Evolutionary conservation across 805 yeast species (phyloP).

Genomic region (Sugiyamaella marilandica): DNA sequence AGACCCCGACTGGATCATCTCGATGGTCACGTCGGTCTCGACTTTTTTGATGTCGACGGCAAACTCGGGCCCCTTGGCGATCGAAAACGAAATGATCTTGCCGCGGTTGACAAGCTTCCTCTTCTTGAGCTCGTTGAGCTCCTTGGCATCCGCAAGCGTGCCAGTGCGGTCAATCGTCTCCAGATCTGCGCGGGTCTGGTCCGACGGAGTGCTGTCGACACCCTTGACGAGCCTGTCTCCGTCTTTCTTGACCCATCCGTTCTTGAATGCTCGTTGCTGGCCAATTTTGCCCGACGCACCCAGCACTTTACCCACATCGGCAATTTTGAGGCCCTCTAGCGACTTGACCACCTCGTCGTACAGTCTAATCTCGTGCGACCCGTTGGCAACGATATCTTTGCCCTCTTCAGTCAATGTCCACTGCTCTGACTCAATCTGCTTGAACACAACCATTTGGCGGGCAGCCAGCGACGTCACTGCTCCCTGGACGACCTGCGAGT

Average conservation of each 20-base stretch:
- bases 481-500: conserved; percentile 41
- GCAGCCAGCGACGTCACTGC: conserved; percentile 84
- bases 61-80: conserved; percentile 79
- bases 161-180: conserved; percentile 54
- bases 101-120: conserved; percentile 75
- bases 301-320: conserved; percentile 59
- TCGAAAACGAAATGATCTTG: conserved; percentile 69
- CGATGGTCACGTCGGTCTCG: conserved; percentile 92
- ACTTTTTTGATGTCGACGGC: conserved; percentile 71
- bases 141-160: conserved; percentile 55
- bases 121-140: conserved; percentile 81
- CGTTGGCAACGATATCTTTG: conserved; percentile 65
- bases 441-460: conserved; percentile 70
- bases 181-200: conserved; percentile 62
- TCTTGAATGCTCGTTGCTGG: conserved; percentile 95
- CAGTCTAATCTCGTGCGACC: conserved; percentile 87
- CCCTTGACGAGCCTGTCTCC: conserved; percentile 70
- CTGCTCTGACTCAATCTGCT: conserved; percentile 65
- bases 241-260: conserved; percentile 90
- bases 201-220: conserved; percentile 49
- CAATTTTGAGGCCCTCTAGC: conserved; percentile 74
- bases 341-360: conserved; percentile 64
- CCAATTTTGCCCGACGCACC: conserved; percentile 83
- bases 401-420: conserved; percentile 83
- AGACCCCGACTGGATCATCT: conserved; percentile 76